Evolutionary conservation across 306 rosid species (phyloP).

Genomic region (Betula pendula): DNA sequence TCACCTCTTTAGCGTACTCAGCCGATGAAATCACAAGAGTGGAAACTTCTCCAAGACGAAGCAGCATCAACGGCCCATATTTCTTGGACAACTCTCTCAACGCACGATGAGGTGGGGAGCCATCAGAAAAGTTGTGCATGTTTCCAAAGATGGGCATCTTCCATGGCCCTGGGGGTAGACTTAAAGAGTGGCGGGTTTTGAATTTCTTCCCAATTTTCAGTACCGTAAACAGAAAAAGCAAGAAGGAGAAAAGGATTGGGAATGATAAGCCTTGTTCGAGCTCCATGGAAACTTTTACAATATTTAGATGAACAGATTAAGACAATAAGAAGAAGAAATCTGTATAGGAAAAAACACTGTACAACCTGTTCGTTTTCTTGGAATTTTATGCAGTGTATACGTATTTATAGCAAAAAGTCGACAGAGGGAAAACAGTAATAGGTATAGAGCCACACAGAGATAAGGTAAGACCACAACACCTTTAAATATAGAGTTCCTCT

Average conservation of each 20-base stretch:
- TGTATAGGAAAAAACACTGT: too few species aligned
- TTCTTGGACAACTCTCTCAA: slow-evolving; percentile 21
- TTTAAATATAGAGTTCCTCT: too few species aligned
- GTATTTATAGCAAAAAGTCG: too few species aligned
- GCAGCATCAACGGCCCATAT: slow-evolving; percentile 38
- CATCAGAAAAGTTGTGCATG: slow-evolving; percentile 2
- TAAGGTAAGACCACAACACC: too few species aligned
- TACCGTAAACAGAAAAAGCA: neutral
- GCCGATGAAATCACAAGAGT: slow-evolving; percentile 31
- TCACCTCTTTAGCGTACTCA: slow-evolving; percentile 24
- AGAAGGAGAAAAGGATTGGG: neutral
- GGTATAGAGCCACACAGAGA: too few species aligned
- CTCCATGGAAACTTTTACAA: neutral
- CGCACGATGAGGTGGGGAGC: slow-evolving; percentile 9
- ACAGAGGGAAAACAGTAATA: too few species aligned
- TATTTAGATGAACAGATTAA: too few species aligned
- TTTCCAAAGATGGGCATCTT: slow-evolving; percentile 25
- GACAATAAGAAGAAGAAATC: too few species aligned
- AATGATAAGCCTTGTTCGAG: neutral
- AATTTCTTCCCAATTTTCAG: neutral
- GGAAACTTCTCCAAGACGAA: neutral
- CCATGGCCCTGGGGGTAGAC: slow-evolving; percentile 18
- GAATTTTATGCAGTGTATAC: too few species aligned
- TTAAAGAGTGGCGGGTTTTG: neutral
- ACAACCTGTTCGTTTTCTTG: too few species aligned